These are phyloP conservation scores for Ustilago esculenta DNA, from an alignment of 1,284 basidiomycete species.

Conservation along the genomic window DNA sequence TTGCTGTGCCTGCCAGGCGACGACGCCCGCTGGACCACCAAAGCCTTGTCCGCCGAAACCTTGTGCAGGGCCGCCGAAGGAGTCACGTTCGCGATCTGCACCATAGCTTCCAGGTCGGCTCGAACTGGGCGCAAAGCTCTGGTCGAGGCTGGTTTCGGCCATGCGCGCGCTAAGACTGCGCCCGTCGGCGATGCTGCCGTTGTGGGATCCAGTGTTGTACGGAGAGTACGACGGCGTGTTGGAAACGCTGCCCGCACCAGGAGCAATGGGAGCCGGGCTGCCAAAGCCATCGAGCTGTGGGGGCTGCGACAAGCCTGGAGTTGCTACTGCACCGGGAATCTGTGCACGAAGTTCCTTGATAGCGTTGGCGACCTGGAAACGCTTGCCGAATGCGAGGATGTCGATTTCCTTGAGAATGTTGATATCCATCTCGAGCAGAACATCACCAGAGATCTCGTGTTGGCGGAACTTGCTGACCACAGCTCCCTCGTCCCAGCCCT, in stretches of 20 bases:
- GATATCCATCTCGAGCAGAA: constrained; percentile 91
- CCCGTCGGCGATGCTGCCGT: constrained; percentile 43
- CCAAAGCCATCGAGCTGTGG: constrained; percentile 25
- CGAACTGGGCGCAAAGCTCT: constrained; percentile 26
- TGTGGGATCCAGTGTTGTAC: constrained; percentile 31
- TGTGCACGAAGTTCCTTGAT: constrained; percentile 79
- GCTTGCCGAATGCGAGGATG: constrained; percentile 91
- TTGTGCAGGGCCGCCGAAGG: constrained; percentile 13
- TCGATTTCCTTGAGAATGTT: constrained; percentile 96
- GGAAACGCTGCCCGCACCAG: constrained; percentile 12
- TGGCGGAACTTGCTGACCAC: constrained; percentile 78
- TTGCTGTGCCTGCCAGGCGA: constrained; percentile 52
- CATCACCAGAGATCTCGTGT: constrained; percentile 97
- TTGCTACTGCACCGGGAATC: constrained; percentile 23
- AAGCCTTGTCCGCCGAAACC: constrained; percentile 21
- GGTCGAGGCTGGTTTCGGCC: constrained; percentile 40
- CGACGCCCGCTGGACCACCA: constrained; percentile 35
- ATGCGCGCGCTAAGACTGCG: constrained; percentile 39
- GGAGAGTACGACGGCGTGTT: constrained; percentile 28
- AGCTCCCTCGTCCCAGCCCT: constrained; percentile 84
- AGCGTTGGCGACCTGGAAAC: constrained; percentile 91
- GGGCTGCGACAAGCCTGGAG: constrained; percentile 17
- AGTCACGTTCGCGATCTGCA: constrained; percentile 27
- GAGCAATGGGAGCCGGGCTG: constrained; percentile 38
- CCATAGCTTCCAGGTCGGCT: constrained; percentile 36